A percentile compares a stretch with the other conserved stretches of the same genome.
Evolutionary conservation across 2,329 filamentous ascomycete species (phyloP).

Genomic region (Cercospora sp.): DNA sequence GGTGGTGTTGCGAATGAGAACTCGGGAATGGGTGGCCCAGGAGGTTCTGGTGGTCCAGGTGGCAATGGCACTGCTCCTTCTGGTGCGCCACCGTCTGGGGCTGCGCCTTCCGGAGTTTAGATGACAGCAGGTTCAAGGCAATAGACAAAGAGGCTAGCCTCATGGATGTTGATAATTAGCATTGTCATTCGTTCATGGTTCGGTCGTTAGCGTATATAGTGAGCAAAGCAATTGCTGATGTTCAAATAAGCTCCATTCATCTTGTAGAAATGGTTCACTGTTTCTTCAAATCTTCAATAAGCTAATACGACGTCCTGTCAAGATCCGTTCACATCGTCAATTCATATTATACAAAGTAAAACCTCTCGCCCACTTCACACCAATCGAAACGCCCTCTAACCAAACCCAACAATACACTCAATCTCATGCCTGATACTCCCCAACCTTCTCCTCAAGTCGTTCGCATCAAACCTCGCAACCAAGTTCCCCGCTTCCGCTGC

Average conservation of each 20-base stretch:
- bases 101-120: background rate
- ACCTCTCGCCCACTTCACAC: too few species aligned
- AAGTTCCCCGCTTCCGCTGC: conserved; percentile 1
- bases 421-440: conserved; percentile 15
- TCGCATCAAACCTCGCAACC: conserved; percentile 12
- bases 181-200: background rate
- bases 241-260: background rate
- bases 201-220: background rate
- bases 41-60: conserved; percentile 8
- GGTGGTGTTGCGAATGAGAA: conserved; percentile 31
- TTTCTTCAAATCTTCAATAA: background rate
- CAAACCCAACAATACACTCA: conserved; percentile 18
- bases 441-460: conserved; percentile 14
- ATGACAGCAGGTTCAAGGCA: background rate
- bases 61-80: conserved; percentile 10
- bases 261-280: background rate
- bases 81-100: conserved; percentile 16
- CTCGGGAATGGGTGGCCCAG: conserved; percentile 18
- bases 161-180: background rate
- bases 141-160: background rate
- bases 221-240: background rate
- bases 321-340: background rate
- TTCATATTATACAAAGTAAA: too few species aligned
- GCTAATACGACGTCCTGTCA: background rate
- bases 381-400: background rate